Evolutionary conservation across 352 stramenopile genomes (phyloP).

Genomic region (Peronospora tabacina): DNA sequence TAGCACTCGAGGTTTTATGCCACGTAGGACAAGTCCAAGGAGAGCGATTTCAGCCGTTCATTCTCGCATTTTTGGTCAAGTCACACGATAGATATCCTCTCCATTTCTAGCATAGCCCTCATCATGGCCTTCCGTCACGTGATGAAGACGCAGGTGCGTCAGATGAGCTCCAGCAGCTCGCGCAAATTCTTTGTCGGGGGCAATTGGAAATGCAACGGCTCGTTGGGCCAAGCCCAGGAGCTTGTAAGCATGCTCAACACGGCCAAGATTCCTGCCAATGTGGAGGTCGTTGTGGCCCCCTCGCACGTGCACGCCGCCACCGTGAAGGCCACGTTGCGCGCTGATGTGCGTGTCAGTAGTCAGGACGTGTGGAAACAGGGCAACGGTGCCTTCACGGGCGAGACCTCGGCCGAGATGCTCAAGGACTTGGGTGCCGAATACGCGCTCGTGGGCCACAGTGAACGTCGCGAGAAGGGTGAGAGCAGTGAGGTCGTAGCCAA

Average conservation of each 20-base stretch:
- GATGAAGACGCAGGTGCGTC: slow-evolving; percentile 41
- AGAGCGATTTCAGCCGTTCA: slow-evolving; percentile 9
- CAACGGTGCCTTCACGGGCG: slow-evolving; percentile 95
- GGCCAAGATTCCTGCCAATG: slow-evolving; percentile 62
- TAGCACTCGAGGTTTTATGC: not conserved
- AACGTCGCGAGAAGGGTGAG: slow-evolving; percentile 92
- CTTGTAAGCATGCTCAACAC: slow-evolving; percentile 81
- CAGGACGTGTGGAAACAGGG: slow-evolving; percentile 94
- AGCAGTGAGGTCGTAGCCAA: slow-evolving; percentile 87
- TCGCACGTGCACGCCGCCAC: slow-evolving; percentile 87
- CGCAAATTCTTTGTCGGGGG: slow-evolving; percentile 98
- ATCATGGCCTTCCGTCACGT: slow-evolving; percentile 42
- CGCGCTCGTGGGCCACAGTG: slow-evolving; percentile 95
- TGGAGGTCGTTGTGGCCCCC: slow-evolving; percentile 96
- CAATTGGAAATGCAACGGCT: slow-evolving; percentile 99
- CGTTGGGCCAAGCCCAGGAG: slow-evolving; percentile 50
- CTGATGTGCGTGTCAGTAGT: slow-evolving; percentile 70
- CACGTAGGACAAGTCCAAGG: not conserved
- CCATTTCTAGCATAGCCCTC: not conserved
- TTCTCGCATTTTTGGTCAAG: slow-evolving; percentile 43
- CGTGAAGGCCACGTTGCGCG: slow-evolving; percentile 52
- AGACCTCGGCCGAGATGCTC: slow-evolving; percentile 97
- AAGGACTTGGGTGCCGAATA: slow-evolving; percentile 92
- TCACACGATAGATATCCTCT: slow-evolving; percentile 16
- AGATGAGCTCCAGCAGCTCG: slow-evolving; percentile 53